Evolutionary conservation across 2,329 filamentous ascomycete genomes (phyloP).

Genomic region (Seiridium unicorne): DNA sequence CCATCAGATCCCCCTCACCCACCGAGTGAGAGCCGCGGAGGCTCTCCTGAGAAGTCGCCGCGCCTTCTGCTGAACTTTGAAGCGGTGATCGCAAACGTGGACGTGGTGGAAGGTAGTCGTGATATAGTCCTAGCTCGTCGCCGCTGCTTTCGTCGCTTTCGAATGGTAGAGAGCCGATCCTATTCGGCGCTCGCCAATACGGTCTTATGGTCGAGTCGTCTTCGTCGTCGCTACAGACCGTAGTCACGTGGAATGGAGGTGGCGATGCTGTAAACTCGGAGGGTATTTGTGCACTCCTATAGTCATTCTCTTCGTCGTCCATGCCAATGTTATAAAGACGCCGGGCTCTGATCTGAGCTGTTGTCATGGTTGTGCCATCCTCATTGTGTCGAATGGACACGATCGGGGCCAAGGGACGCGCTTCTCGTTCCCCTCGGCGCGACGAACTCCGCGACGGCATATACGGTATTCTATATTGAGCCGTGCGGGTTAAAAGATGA

Average conservation of each 20-base stretch:
- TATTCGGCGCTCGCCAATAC: constrained; percentile 44
- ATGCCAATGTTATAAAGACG: constrained; percentile 41
- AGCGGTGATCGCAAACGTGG: constrained; percentile 17
- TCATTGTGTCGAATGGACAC: constrained; percentile 53
- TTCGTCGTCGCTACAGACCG: constrained; percentile 61
- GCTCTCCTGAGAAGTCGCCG: constrained; percentile 49
- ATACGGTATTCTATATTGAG: constrained; percentile 74
- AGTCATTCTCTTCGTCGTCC: constrained; percentile 36
- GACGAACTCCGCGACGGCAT: constrained; percentile 25
- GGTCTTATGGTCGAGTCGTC: constrained; percentile 33
- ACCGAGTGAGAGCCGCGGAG: constrained; percentile 57
- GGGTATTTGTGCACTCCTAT: constrained; percentile 54
- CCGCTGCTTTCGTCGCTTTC: constrained; percentile 46
- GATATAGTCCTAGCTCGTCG: constrained; percentile 29
- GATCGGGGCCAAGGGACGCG: constrained; percentile 33
- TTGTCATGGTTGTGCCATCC: constrained; percentile 47
- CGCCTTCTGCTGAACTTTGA: constrained; percentile 32
- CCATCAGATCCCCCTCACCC: constrained; percentile 60
- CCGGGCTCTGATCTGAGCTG: constrained; percentile 40
- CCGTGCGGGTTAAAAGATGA: constrained; percentile 70
- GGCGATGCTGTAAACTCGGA: constrained; percentile 48
- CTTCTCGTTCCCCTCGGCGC: constrained; percentile 21
- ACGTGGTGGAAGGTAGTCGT: constrained; percentile 25
- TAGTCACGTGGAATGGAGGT: constrained; percentile 53
- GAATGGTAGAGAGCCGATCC: constrained; percentile 54